Base-by-base conservation (phyloP, 305 asterid species). In the Fraxinus latifolia region DNA sequence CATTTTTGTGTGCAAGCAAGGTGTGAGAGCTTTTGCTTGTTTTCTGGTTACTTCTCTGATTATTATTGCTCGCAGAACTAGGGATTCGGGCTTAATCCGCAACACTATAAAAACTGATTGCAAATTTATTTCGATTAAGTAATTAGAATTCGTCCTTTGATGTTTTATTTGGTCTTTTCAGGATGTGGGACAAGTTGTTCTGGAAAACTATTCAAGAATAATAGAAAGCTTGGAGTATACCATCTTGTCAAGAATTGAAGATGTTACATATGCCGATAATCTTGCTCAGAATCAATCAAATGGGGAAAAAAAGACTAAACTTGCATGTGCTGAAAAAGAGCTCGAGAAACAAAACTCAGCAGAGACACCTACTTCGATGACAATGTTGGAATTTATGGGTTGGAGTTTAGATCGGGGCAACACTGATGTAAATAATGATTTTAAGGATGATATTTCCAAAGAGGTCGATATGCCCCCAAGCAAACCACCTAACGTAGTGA, bases 181-280 rank as follows among this genome's bases (percentile, higher is more conserved):
- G 98, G 98, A 96, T 79, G 97, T 96, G 76, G 99, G 99, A 42
- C 98, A 91, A 0, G 97, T 98, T 3, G 81, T 96, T 55, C 84
- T 94, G 7, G 99, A 96, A 82, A 96, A 97, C 92, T 96, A 96
- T 74, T 96, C 99, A 42, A 91, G 99, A 87, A 91, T 93, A 74
- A 89, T 96, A 27, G 99, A 96, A 77, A 96, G 97, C 84, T 78
- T 92, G 80, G 99, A 97, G 25, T 91, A 84, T 83, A 92, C 92
- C 7, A 92, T 96, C 67, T 77, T 94, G 81, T 90, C 99, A 74
- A 86, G 95, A 83, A 90, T 96, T 70, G 96, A 93, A 34, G 99
- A 96, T 3, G 97, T 96, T 23, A 88, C 91, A 78, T 91, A 87
- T 0, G 97, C 93, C 0, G 97, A 96, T 82, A 14, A 82, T 5